A percentile compares a stretch with the other conserved stretches of the same genome.
phyloP scores from a whole-genome alignment of 148 eudicot species.

The Camellia lanceoleosa region DNA sequence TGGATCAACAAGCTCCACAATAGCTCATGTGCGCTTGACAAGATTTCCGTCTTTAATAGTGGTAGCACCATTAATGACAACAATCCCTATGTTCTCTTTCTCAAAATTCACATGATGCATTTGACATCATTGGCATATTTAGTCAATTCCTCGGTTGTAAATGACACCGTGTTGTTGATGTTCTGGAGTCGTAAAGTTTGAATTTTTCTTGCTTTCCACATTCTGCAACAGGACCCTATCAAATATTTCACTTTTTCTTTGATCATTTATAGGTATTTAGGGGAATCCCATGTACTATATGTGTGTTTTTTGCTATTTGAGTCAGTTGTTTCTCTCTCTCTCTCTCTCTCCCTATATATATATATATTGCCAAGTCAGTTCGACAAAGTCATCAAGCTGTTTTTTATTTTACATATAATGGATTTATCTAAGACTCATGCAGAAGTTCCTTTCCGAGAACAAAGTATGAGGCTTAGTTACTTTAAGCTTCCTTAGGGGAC shows the following conservation, averaged over 20 bases:
- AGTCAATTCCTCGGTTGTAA: no score
- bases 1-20: no score
- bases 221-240: neutral
- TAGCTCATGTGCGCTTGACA: no score
- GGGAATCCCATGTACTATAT: neutral
- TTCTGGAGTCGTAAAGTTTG: neutral
- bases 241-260: conserved; percentile 3
- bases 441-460: neutral
- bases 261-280: neutral
- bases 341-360: no score
- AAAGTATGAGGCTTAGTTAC: neutral
- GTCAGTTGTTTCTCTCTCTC: no score
- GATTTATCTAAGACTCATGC: neutral
- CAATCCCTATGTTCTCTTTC: no score
- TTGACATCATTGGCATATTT: no score
- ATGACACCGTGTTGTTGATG: neutral
- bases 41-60: no score
- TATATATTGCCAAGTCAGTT: neutral
- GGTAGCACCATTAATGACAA: no score
- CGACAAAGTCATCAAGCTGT: neutral
- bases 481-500: no score
- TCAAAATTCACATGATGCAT: no score
- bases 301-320: no score
- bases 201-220: neutral
- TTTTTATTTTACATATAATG: neutral